phyloP scores from a whole-genome alignment of 495 filamentous ascomycete genomes.

The Trichoderma reesei region DNA sequence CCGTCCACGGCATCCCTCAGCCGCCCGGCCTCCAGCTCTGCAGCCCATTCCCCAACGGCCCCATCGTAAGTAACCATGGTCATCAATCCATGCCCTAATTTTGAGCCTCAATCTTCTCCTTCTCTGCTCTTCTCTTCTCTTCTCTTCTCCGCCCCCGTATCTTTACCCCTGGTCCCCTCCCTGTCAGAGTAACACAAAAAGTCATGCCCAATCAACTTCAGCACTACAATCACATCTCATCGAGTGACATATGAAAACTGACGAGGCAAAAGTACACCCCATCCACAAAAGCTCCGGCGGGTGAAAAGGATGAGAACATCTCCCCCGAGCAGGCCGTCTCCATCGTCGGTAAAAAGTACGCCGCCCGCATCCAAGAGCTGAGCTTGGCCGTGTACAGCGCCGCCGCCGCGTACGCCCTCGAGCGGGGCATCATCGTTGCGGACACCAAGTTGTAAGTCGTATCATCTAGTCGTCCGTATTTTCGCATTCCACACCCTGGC shows the following conservation, averaged over 20 bases:
- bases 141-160: too few relatives aligned
- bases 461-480: background rate
- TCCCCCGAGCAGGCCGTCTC: conserved; percentile 53
- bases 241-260: background rate
- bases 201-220: too few relatives aligned
- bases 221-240: background rate
- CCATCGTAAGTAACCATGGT: background rate
- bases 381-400: conserved; percentile 63
- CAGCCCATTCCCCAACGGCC: conserved; percentile 47
- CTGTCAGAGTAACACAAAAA: too few relatives aligned
- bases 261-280: conserved; percentile 68
- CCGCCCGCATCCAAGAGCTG: conserved; percentile 62
- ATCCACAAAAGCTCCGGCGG: conserved; percentile 78
- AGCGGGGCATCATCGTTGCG: conserved; percentile 82
- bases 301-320: conserved; percentile 88
- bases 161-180: too few relatives aligned
- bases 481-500: background rate
- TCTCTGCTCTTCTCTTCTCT: background rate
- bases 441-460: conserved; percentile 35
- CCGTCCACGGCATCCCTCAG: conserved; percentile 69
- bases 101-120: too few relatives aligned
- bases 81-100: background rate
- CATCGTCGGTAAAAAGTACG: conserved; percentile 67
- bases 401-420: conserved; percentile 62
- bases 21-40: conserved; percentile 61